phyloP scores from a whole-genome alignment of 176 grass and related monocot genomes.

The Lolium perenne region DNA sequence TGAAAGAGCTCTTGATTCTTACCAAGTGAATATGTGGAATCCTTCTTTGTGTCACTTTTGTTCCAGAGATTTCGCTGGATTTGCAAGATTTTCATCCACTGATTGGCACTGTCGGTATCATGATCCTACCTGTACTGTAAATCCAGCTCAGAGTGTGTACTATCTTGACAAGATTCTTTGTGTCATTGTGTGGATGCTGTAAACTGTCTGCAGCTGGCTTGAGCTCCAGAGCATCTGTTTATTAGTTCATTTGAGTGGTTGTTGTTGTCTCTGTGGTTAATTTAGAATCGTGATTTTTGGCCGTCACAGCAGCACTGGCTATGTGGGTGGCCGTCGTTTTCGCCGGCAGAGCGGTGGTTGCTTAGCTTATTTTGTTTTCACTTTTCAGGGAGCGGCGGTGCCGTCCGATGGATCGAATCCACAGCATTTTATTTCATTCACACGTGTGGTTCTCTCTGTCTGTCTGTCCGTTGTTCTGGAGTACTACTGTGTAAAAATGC shows the following conservation, averaged over 20 bases:
- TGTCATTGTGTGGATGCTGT: slow-evolving; percentile 23
- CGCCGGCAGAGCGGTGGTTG: neutral
- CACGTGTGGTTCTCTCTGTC: neutral
- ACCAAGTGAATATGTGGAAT: slow-evolving; percentile 14
- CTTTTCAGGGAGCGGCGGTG: neutral
- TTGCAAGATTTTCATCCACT: neutral
- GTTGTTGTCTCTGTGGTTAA: neutral
- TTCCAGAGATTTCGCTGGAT: too few relatives aligned
- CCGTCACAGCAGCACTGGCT: neutral
- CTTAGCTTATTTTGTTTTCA: neutral
- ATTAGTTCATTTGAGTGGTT: neutral
- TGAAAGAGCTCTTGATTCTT: neutral
- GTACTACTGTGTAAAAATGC: neutral
- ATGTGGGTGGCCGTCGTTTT: neutral
- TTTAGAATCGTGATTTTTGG: neutral
- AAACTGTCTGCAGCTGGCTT: slow-evolving; percentile 6
- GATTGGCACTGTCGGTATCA: neutral
- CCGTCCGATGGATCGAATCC: slow-evolving; percentile 29
- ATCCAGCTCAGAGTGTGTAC: neutral
- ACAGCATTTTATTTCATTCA: neutral
- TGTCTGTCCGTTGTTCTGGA: neutral
- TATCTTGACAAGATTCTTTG: neutral
- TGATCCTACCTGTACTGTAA: neutral
- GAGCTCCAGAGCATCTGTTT: neutral
- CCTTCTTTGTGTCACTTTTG: neutral